Evolutionary conservation across 148 eudicot species (phyloP).

Genomic region (Camellia granthamiana): DNA sequence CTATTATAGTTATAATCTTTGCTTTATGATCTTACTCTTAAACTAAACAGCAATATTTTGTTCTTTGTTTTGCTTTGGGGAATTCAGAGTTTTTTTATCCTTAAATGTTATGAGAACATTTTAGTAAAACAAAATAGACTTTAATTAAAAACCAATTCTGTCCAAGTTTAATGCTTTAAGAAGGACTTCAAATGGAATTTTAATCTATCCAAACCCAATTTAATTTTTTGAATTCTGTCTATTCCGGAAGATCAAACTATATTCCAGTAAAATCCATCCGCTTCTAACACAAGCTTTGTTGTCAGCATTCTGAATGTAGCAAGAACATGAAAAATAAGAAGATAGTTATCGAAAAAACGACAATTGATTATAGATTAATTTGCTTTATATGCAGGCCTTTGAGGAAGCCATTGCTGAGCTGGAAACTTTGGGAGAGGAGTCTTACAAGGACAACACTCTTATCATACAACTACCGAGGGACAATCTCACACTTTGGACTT

Average conservation of each 20-base stretch:
- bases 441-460: constrained; percentile 28
- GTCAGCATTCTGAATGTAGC: background rate
- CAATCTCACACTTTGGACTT: constrained; percentile 30
- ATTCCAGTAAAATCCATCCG: background rate
- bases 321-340: background rate
- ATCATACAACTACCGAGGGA: constrained; percentile 28
- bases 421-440: constrained; percentile 27
- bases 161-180: background rate
- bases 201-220: background rate
- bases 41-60: background rate
- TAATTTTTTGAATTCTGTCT: background rate
- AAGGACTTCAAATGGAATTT: background rate
- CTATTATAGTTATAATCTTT: too few species aligned
- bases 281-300: background rate
- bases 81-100: background rate
- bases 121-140: background rate
- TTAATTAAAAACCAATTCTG: background rate
- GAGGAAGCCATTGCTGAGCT: constrained; percentile 30
- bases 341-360: background rate
- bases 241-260: background rate
- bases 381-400: constrained; percentile 14
- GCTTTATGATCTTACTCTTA: background rate
- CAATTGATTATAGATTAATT: background rate
- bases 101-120: background rate
- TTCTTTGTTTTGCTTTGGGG: background rate